Conservation (phyloP, 1,284 basidiomycete species). For the Nidula niveotomentosa region DNA sequence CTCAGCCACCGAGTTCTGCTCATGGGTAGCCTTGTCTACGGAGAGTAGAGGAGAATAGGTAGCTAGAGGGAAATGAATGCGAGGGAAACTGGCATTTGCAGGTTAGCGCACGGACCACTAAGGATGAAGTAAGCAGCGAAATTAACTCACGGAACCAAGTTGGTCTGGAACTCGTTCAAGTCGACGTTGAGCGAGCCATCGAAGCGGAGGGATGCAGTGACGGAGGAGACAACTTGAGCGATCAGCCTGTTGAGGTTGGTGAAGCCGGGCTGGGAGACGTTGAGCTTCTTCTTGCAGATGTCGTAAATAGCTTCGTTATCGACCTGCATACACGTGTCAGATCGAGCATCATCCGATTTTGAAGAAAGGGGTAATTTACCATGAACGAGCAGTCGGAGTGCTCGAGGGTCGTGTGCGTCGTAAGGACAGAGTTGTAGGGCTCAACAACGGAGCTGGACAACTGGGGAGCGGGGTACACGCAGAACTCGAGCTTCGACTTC, state of each 20-base stretch:
- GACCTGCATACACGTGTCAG: conserved; percentile 43
- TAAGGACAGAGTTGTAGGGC: conserved; percentile 99
- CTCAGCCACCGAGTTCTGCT: conserved; percentile 97
- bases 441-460: conserved; percentile 98
- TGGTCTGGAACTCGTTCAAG: conserved; percentile 98
- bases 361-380: conserved; percentile 34
- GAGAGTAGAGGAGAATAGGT: conserved; percentile 96
- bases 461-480: conserved; percentile 94
- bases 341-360: conserved; percentile 7
- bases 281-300: conserved; percentile 96
- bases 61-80: conserved; percentile 98
- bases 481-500: conserved; percentile 99
- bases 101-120: conserved; percentile 63
- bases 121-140: conserved; percentile 3
- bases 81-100: conserved; percentile 70
- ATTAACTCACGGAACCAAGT: conserved; percentile 83
- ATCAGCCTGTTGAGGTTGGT: conserved; percentile 96
- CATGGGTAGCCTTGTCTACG: conserved; percentile 86
- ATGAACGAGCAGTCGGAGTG: conserved; percentile 99
- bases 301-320: conserved; percentile 99
- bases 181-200: conserved; percentile 99
- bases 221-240: conserved; percentile 96
- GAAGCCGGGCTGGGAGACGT: conserved; percentile 87
- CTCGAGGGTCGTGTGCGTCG: conserved; percentile 98
- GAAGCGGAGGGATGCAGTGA: conserved; percentile 97